Conservation (phyloP, 2,329 filamentous ascomycete genomes). For the Leptoxyphium fumago region DNA sequence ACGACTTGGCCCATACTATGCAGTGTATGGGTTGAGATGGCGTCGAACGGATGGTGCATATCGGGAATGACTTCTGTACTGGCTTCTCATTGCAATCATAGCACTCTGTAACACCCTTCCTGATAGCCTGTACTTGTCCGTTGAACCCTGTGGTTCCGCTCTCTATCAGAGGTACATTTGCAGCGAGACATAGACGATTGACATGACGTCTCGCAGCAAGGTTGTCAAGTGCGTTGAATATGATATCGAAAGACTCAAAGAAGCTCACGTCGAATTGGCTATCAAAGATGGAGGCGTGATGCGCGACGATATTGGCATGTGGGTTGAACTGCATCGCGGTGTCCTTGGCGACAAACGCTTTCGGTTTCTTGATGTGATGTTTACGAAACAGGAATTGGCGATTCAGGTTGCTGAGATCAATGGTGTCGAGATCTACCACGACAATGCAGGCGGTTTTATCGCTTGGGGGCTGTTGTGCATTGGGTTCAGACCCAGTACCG, state of each 20-base stretch:
- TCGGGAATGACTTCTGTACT: constrained; percentile 80
- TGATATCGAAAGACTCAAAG: constrained; percentile 69
- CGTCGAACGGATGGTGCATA: constrained; percentile 93
- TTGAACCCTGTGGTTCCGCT: constrained; percentile 97
- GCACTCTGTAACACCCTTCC: constrained; percentile 72
- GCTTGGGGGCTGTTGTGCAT: not conserved
- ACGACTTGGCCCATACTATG: constrained; percentile 97
- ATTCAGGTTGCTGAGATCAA: constrained; percentile 94
- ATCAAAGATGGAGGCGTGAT: constrained; percentile 94
- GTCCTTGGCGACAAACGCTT: constrained; percentile 87
- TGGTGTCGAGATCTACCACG: constrained; percentile 93
- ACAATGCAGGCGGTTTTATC: constrained; percentile 49
- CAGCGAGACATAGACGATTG: constrained; percentile 92
- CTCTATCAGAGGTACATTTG: constrained; percentile 80
- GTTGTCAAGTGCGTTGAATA: constrained; percentile 96
- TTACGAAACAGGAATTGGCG: constrained; percentile 93
- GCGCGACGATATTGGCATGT: constrained; percentile 67
- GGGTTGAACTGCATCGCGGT: constrained; percentile 85
- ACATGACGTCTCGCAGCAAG: constrained; percentile 86
- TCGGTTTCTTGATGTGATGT: constrained; percentile 96
- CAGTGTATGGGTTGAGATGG: constrained; percentile 95
- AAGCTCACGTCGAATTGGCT: constrained; percentile 70
- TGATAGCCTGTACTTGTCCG: constrained; percentile 93
- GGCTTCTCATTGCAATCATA: constrained; percentile 91
- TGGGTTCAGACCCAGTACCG: constrained; percentile 28